Percentiles rank a stretch among this genome's conserved stretches.
Conservation (phyloP, 2,329 filamentous ascomycete species). For the Ophiocordyceps sinensis region DNA sequence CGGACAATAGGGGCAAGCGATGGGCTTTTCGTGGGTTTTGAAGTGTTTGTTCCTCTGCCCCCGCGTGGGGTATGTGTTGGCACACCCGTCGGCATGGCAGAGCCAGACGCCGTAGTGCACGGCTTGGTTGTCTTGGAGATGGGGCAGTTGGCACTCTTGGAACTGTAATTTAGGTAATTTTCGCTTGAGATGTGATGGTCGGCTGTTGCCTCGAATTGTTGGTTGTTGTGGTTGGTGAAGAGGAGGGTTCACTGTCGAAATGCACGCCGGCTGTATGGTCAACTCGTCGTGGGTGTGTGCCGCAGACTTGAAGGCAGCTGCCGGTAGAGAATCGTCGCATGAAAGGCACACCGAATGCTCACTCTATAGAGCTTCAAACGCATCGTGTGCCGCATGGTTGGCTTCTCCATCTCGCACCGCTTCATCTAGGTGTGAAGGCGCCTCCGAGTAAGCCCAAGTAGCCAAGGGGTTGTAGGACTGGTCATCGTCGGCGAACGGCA, state of each 20-base stretch:
- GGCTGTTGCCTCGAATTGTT: background rate
- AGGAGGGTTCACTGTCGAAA: background rate
- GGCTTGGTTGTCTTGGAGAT: background rate
- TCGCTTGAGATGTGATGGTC: background rate
- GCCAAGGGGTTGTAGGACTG: too few species aligned
- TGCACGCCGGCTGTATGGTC: background rate
- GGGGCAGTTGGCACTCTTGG: background rate
- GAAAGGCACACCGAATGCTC: background rate
- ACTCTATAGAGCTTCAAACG: slow-evolving; percentile 1
- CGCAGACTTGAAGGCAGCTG: background rate
- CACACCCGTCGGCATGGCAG: background rate
- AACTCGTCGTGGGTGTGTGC: background rate
- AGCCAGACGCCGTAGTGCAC: background rate
- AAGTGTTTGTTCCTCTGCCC: background rate
- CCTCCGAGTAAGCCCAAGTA: too few species aligned
- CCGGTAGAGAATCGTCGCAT: background rate
- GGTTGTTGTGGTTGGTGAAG: background rate
- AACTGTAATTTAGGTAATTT: background rate
- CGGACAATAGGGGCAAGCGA: background rate
- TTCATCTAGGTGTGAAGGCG: background rate
- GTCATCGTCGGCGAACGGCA: too few species aligned
- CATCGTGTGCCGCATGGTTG: background rate
- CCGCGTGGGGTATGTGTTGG: background rate
- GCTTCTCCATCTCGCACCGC: background rate
- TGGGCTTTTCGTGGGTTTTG: background rate